phyloP scores from a whole-genome alignment of 2,329 filamentous ascomycete species.

The Xylariales sp. region DNA sequence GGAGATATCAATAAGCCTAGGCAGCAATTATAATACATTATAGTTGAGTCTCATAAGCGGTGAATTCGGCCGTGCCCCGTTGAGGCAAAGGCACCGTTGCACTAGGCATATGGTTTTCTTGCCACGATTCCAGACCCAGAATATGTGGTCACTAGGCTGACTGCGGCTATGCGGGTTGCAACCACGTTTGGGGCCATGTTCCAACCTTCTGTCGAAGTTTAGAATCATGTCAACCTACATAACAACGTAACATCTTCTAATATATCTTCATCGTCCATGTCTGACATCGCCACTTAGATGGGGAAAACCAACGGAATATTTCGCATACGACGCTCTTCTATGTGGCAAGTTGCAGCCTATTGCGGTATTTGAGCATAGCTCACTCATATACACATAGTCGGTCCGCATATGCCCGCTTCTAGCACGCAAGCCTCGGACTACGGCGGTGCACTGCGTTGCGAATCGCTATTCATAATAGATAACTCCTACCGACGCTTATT shows the following conservation, averaged over 20 bases:
- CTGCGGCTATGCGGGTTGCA: conserved; percentile 9
- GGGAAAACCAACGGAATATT: neutral
- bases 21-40: conserved; percentile 1
- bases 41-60: conserved; percentile 1
- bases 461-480: neutral
- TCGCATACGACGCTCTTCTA: neutral
- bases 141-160: neutral
- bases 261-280: conserved; percentile 11
- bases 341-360: conserved; percentile 13
- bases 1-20: neutral
- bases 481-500: neutral
- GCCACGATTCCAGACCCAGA: conserved; percentile 19
- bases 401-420: neutral
- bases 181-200: neutral
- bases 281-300: conserved; percentile 29
- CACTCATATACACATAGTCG: neutral
- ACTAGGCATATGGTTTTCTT: conserved; percentile 11
- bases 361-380: conserved; percentile 5
- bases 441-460: neutral
- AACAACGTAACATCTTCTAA: conserved; percentile 11
- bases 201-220: conserved; percentile 8
- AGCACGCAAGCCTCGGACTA: neutral
- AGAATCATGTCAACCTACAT: neutral
- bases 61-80: neutral
- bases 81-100: conserved; percentile 27